phyloP scores from a whole-genome alignment of 2,329 filamentous ascomycete genomes.

The Dactylonectria macrodidyma region DNA sequence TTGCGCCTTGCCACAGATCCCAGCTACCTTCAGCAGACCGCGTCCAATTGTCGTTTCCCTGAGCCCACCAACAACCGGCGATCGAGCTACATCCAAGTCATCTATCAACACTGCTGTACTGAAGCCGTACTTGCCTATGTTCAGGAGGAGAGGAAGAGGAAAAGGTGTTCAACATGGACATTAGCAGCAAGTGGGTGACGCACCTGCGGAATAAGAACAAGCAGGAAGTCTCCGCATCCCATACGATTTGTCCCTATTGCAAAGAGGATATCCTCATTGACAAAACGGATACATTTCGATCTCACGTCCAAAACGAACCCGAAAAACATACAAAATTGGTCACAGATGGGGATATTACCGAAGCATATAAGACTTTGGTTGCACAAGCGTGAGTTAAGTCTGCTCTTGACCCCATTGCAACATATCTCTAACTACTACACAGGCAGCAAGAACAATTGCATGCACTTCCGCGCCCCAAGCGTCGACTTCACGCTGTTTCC shows the following conservation, averaged over 20 bases:
- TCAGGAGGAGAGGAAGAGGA: constrained; percentile 3
- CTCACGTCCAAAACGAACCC: background rate
- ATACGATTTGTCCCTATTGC: constrained; percentile 16
- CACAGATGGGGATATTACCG: background rate
- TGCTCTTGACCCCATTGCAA: background rate
- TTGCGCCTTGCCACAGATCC: too few relatives aligned
- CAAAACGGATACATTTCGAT: background rate
- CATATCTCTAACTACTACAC: background rate
- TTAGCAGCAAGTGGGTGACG: constrained; percentile 14
- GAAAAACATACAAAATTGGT: background rate
- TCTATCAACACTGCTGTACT: background rate
- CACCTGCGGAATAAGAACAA: constrained; percentile 10
- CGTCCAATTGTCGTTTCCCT: background rate
- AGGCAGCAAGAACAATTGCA: background rate
- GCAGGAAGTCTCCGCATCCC: constrained; percentile 2
- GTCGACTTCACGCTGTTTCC: background rate
- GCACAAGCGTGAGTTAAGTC: constrained; percentile 6
- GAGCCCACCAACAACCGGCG: background rate
- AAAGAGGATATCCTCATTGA: background rate
- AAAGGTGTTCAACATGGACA: constrained; percentile 11
- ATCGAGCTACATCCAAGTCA: background rate
- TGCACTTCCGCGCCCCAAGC: constrained; percentile 4
- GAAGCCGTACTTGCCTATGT: constrained; percentile 1
- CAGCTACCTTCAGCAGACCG: background rate
- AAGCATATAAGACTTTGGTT: background rate